phyloP scores from a whole-genome alignment of 106 monocot genomes.

The Dendrobium officinale region DNA sequence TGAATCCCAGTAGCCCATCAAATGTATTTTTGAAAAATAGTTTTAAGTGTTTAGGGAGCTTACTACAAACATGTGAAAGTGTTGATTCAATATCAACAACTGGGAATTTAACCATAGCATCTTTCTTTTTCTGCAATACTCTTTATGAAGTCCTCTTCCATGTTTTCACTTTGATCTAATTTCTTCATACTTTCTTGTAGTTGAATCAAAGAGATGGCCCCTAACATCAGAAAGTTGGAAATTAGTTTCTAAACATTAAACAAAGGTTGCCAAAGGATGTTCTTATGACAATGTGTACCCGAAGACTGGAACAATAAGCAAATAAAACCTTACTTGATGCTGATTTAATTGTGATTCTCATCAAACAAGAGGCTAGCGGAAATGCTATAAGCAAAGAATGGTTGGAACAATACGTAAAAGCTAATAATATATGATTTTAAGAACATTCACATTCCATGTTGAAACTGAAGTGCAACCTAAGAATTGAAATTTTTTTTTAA shows the following conservation, averaged over 20 bases:
- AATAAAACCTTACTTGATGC: conserved; percentile 62
- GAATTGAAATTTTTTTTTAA: no score
- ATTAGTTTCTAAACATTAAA: not conserved
- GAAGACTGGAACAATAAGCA: not conserved
- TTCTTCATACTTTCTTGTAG: conserved; percentile 81
- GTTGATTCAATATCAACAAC: conserved; percentile 92
- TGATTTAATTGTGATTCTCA: conserved; percentile 78
- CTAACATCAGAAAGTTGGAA: conserved; percentile 14
- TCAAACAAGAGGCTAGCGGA: no score
- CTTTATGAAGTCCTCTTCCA: conserved; percentile 49
- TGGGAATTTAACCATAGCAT: conserved; percentile 82
- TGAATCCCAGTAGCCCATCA: not conserved
- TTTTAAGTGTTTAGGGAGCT: conserved; percentile 11
- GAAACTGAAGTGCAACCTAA: not conserved
- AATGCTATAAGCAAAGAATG: no score
- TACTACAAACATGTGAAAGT: conserved; percentile 86
- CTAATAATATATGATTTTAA: no score
- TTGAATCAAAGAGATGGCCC: conserved; percentile 77
- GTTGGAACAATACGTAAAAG: no score
- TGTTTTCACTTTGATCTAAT: conserved; percentile 48
- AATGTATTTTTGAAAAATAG: not conserved
- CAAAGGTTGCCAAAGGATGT: not conserved
- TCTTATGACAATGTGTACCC: not conserved
- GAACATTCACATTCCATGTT: not conserved
- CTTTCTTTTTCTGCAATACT: conserved; percentile 77